Conservation (phyloP, 768 basidiomycete species). For the Mycena belliarum region DNA sequence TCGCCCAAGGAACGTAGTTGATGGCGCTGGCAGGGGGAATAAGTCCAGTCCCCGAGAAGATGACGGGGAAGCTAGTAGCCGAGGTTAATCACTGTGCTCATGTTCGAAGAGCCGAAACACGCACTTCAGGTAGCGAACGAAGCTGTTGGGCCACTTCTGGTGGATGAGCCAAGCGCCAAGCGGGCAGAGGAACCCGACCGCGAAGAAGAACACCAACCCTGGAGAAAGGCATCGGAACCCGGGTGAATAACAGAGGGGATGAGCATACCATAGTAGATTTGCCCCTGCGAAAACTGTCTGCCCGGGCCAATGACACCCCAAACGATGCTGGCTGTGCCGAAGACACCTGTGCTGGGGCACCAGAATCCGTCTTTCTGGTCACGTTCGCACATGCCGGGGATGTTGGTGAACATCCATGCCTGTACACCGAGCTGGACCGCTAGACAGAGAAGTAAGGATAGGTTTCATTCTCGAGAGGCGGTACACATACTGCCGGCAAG, state of each 20-base stretch:
- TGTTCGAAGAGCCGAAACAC: conserved; percentile 24
- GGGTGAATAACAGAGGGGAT: neutral
- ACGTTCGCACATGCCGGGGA: conserved; percentile 57
- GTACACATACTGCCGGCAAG: conserved; percentile 52
- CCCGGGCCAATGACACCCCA: conserved; percentile 83
- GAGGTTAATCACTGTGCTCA: neutral
- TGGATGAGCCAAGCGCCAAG: conserved; percentile 52
- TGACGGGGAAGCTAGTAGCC: conserved; percentile 45
- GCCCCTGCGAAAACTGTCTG: conserved; percentile 43
- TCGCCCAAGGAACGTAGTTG: conserved; percentile 70
- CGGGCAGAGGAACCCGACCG: conserved; percentile 67
- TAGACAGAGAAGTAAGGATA: neutral
- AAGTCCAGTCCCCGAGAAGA: conserved; percentile 58
- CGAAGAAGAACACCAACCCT: conserved; percentile 72
- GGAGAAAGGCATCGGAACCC: conserved; percentile 26
- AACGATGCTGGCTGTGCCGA: conserved; percentile 78
- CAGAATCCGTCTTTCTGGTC: conserved; percentile 64
- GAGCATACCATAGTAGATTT: conserved; percentile 13
- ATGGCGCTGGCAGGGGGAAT: conserved; percentile 73
- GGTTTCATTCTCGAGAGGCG: neutral
- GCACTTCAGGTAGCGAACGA: conserved; percentile 64
- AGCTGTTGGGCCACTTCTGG: conserved; percentile 63
- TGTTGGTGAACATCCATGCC: conserved; percentile 74
- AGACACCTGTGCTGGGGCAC: conserved; percentile 70
- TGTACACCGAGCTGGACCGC: conserved; percentile 75